Evolutionary conservation across 352 stramenopile genomes (phyloP), one percentile per base, ranked within the genome.

Genomic region (Phytophthora europaea): DNA sequence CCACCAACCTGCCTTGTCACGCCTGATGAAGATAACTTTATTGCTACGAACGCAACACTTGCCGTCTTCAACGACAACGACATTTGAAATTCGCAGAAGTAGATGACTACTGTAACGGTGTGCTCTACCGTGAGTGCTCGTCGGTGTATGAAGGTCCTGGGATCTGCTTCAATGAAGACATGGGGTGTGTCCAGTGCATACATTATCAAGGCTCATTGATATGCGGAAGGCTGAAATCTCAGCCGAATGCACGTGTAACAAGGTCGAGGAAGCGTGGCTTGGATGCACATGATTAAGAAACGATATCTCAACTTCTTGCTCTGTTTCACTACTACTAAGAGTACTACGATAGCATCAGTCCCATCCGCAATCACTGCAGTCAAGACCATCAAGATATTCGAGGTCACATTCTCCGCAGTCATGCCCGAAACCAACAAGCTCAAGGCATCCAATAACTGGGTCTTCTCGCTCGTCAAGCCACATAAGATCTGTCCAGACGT

Each of bases 101-200:
- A 23, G 65, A 80, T 33, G 13, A n/a, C n/a, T n/a, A n/a, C n/a
- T 80, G 73, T 43, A 22, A 13, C 3, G 74, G 74, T 5, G 66
- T 79, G 3, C 64, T 81, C 26, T 79, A 73, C 26, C 66, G 66
- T 6, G 45, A 78, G 16, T 80, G 69, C 36, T 55, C 54, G 4
- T 71, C 73, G 0, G n/a, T 65, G 22, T 40, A 8, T 33, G 2
- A 54, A 40, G 65, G 75, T 22, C n/a, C n/a, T 18, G 75, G 75
- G 3, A 81, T 79, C 23, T 79, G 75, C 36, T 81, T 72, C 64
- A 81, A 76, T 18, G 36, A 71, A 23, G 55, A 78, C 23, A 70
- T 81, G 61, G 65, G 61, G 6, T 47, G 38, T 28, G 74, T 81
- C 2, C 23, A 71, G 23, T 81, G 74, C 48, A 22, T 70, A 1